Conservation (phyloP, 2,329 filamentous ascomycete species). For the Talaromyces sp. region DNA sequence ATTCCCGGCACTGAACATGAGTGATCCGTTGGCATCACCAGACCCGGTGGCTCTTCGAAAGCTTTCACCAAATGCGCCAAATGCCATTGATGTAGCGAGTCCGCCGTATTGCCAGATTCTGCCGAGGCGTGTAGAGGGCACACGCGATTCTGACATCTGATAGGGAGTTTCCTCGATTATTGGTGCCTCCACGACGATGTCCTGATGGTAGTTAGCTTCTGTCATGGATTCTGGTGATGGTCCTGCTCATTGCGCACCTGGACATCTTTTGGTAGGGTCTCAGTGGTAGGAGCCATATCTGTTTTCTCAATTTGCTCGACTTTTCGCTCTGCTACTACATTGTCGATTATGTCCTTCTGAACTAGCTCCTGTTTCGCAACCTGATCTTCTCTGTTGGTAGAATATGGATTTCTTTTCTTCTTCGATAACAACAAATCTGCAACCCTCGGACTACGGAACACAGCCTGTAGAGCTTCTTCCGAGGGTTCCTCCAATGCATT, state of each 20-base stretch:
- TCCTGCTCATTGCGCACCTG: not conserved
- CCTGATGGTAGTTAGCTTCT: constrained; percentile 23
- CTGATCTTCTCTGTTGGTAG: constrained; percentile 20
- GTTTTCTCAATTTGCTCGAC: not conserved
- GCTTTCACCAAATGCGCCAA: constrained; percentile 82
- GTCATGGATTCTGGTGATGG: not conserved
- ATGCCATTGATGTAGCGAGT: constrained; percentile 89
- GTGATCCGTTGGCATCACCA: constrained; percentile 60
- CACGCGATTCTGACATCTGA: constrained; percentile 79
- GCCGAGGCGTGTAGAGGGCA: constrained; percentile 82
- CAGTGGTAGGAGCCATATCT: not conserved
- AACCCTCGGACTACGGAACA: constrained; percentile 61
- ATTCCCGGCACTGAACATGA: constrained; percentile 83
- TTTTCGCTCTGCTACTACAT: not conserved
- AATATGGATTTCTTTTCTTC: constrained; percentile 7
- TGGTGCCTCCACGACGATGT: constrained; percentile 23
- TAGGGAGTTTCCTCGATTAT: constrained; percentile 48
- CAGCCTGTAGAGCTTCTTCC: constrained; percentile 57
- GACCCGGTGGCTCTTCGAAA: constrained; percentile 75
- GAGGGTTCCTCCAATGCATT: constrained; percentile 46
- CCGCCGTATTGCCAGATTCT: constrained; percentile 94
- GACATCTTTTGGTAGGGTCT: not conserved
- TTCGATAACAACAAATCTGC: constrained; percentile 50
- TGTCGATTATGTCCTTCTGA: not conserved
- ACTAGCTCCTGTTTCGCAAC: not conserved